A percentile compares a stretch with the other conserved stretches of the same genome.
phyloP scores from a whole-genome alignment of 2,329 filamentous ascomycete species.

The Blastomyces percursus region DNA sequence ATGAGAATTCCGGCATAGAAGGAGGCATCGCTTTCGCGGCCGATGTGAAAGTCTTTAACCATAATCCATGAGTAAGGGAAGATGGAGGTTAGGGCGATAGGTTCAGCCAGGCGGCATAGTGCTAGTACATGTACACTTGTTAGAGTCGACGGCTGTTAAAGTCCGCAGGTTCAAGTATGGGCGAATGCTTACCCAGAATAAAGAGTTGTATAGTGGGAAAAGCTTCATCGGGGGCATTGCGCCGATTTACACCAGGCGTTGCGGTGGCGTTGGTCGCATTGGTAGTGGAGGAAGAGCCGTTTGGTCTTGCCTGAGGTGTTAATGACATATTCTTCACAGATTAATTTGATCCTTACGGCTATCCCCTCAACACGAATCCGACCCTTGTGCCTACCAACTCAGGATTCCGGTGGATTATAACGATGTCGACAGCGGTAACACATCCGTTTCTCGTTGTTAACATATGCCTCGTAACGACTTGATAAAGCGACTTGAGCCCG shows the following conservation, averaged over 20 bases:
- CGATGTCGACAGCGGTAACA: neutral
- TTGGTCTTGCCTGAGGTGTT: constrained; percentile 43
- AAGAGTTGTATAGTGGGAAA: constrained; percentile 79
- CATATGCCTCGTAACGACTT: neutral
- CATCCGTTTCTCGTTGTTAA: neutral
- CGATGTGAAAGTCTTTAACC: constrained; percentile 64
- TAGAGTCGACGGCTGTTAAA: constrained; percentile 1
- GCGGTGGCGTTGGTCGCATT: neutral
- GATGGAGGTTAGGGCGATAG: constrained; percentile 84
- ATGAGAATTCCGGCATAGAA: constrained; percentile 84
- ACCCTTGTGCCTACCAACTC: constrained; percentile 12
- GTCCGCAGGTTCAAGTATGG: neutral
- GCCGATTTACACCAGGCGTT: neutral
- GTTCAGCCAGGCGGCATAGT: constrained; percentile 84
- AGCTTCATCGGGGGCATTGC: constrained; percentile 52
- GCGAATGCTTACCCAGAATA: constrained; percentile 56
- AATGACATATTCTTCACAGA: constrained; percentile 47
- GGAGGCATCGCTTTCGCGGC: constrained; percentile 62
- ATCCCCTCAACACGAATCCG: constrained; percentile 17
- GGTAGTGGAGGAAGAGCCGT: constrained; percentile 3
- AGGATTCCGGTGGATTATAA: neutral
- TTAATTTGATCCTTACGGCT: constrained; percentile 44
- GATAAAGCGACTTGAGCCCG: neutral
- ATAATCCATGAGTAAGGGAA: constrained; percentile 85
- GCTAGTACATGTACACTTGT: constrained; percentile 45